Evolutionary conservation across 495 filamentous ascomycete species (phyloP), one percentile per base, ranked within the genome.

Genomic region (Staphylotrichum longicolle): DNA sequence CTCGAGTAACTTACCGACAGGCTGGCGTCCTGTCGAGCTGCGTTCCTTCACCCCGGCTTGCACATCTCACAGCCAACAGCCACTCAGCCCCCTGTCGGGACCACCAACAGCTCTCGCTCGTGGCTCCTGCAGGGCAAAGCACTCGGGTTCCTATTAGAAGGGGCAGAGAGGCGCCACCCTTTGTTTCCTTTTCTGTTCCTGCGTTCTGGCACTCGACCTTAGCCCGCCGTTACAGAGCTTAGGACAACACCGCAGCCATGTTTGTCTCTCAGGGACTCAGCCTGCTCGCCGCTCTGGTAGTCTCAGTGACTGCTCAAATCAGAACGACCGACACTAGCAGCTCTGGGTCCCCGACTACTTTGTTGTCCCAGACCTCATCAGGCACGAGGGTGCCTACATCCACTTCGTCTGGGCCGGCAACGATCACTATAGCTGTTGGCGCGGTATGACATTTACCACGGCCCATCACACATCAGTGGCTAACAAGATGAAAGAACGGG

Each of bases 351-450:
- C 20, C 20, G 20, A 27, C 20, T 27, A 27, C 20, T 27, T 27
- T 27, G 20, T 27, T 27, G 20, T 27, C 20, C 1, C 20, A 27
- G 20, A 27, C 20, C 20, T 27, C 20, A 27, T 27, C 20, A 27
- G 20, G 20, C 20, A 27, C 20, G 20, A 27, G 20, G 20, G 20
- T 14, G 8, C 41, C 56, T 5, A 58, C 61, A 8, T 65, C 72
- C 12, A 39, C 46, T 4, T 41, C 64, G 11, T 32, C 66, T 4
- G 64, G 42, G 1, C 51, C 54, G n/a, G 51, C 56, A 46, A 75
- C 70, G 37, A 60, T 69, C 35, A 59, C 57, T 10, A 65, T 75
- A 30, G 53, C 60, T 2, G 73, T 75, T n/a, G 74, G 74, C 42
- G 63, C 60, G 7, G 74, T 75, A 69, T 12, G 72, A 64, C 5